Conservation (phyloP, 2,329 filamentous ascomycete genomes). For the Alternaria brassicicola region DNA sequence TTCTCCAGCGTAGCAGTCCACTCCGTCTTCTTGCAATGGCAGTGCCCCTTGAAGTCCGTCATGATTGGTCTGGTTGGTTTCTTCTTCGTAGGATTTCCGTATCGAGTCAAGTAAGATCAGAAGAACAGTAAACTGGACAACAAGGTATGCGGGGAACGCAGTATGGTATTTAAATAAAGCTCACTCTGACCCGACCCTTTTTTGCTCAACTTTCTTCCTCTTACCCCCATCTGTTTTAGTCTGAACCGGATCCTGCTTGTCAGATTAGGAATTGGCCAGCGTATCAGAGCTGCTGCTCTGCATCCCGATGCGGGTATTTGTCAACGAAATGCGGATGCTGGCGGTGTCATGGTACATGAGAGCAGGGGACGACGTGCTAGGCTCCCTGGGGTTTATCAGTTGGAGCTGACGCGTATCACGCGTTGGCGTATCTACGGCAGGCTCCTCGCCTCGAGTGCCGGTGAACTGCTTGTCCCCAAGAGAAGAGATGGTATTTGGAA, state of each 20-base stretch:
- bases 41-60: constrained; percentile 57
- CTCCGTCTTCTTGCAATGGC: constrained; percentile 62
- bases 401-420: background rate
- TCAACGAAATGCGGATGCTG: background rate
- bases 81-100: background rate
- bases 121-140: background rate
- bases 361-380: background rate
- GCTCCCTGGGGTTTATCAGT: background rate
- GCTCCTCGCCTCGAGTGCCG: background rate
- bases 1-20: constrained; percentile 58
- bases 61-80: constrained; percentile 39
- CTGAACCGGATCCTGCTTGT: background rate
- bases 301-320: constrained; percentile 6
- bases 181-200: background rate
- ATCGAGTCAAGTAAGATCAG: background rate
- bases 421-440: background rate
- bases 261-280: background rate
- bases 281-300: constrained; percentile 2
- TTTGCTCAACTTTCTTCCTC: background rate
- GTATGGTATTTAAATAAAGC: constrained; percentile 3
- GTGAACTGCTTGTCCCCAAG: background rate
- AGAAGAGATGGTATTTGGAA: background rate
- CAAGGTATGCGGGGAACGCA: constrained; percentile 13
- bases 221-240: background rate
- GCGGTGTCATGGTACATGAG: background rate